These are phyloP conservation scores for Harrya chromipes DNA, from an alignment of 768 basidiomycete genomes.

Conservation along the genomic window DNA sequence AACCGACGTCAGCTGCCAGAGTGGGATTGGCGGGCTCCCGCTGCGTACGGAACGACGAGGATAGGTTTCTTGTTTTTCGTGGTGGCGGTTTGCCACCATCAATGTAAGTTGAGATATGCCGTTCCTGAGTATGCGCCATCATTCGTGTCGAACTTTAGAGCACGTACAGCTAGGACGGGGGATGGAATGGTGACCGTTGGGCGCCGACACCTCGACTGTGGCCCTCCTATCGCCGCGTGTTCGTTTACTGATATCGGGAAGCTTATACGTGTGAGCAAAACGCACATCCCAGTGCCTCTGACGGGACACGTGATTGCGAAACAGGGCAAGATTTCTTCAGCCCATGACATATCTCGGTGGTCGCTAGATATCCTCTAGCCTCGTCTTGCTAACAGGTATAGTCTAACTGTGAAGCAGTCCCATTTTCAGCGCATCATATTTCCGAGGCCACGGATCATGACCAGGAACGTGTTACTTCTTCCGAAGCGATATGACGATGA, in stretches of 20 bases:
- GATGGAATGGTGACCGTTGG: slow-evolving; percentile 4
- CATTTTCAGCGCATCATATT: background rate
- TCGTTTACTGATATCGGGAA: background rate
- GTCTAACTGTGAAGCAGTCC: background rate
- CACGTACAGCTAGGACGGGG: background rate
- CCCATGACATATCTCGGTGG: no score
- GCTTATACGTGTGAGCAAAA: background rate
- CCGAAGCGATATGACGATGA: background rate
- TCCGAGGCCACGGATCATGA: slow-evolving; percentile 17
- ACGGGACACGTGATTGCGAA: no score
- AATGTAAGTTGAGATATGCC: background rate
- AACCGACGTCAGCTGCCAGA: no score
- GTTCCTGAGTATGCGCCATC: slow-evolving; percentile 2
- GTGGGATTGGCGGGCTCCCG: no score
- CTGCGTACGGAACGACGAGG: no score
- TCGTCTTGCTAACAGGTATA: no score
- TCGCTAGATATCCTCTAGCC: no score
- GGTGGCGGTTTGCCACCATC: no score
- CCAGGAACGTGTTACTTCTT: slow-evolving; percentile 1
- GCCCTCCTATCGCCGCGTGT: background rate
- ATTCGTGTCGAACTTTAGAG: background rate
- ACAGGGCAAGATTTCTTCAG: no score
- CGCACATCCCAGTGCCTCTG: no score
- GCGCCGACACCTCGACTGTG: background rate
- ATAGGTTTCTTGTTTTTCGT: no score